Evolutionary conservation across 2,329 filamentous ascomycete species (phyloP).

Genomic region (Coniochaeta sp.): DNA sequence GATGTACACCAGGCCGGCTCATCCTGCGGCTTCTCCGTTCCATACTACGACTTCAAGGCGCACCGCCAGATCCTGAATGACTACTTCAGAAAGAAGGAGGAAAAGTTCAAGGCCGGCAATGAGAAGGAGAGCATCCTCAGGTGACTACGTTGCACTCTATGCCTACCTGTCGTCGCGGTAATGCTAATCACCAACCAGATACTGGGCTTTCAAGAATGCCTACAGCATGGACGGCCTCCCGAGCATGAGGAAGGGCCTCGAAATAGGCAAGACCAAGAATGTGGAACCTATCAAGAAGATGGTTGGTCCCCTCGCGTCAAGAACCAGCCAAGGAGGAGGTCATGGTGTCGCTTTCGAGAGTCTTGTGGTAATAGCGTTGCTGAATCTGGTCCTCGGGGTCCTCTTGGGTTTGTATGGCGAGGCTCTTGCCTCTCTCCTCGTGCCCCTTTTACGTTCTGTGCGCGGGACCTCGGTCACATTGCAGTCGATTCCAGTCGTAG

Average conservation of each 20-base stretch:
- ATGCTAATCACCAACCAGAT: constrained; percentile 15
- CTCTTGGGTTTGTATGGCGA: neutral
- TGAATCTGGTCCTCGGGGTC: neutral
- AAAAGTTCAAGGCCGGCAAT: constrained; percentile 21
- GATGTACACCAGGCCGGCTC: constrained; percentile 29
- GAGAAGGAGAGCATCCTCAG: constrained; percentile 27
- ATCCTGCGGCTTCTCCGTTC: constrained; percentile 32
- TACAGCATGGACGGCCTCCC: constrained; percentile 31
- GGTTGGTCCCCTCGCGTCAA: constrained; percentile 24
- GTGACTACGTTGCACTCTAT: constrained; percentile 6
- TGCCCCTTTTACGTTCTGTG: neutral
- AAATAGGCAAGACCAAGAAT: constrained; percentile 19
- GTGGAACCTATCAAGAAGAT: constrained; percentile 31
- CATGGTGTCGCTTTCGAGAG: neutral
- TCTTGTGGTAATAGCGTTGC: neutral
- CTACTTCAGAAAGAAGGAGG: constrained; percentile 21
- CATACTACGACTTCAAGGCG: constrained; percentile 29
- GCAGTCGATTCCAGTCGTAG: neutral
- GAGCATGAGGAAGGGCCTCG: constrained; percentile 23
- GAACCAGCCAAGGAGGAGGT: neutral
- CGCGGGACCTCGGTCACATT: neutral
- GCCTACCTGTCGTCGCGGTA: neutral
- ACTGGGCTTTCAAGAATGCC: constrained; percentile 32
- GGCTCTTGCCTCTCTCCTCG: neutral
- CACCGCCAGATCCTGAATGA: constrained; percentile 26